Conservation (phyloP, 139 green algal species). For the Nannochloris sp. region DNA sequence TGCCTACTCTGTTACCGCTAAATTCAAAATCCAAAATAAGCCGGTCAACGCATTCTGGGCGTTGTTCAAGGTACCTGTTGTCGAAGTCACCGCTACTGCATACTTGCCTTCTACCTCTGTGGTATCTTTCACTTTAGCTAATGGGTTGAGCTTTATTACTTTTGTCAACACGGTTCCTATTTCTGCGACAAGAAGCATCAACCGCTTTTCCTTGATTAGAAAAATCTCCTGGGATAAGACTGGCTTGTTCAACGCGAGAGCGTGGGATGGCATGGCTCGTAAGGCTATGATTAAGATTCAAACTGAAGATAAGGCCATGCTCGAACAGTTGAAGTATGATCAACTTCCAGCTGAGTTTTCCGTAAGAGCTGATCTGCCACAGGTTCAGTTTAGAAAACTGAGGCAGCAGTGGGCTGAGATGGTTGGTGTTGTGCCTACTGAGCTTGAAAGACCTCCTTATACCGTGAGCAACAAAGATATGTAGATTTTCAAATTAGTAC, state of each 20-base stretch:
- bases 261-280: constrained; percentile 54
- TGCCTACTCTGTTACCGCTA: constrained; percentile 28
- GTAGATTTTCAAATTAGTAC: not conserved
- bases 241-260: constrained; percentile 32
- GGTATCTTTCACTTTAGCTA: constrained; percentile 68
- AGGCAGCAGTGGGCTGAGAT: constrained; percentile 66
- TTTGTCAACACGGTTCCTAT: constrained; percentile 79
- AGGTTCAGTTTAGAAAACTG: constrained; percentile 68
- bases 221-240: constrained; percentile 27
- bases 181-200: constrained; percentile 50
- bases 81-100: constrained; percentile 58
- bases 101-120: constrained; percentile 64
- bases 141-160: constrained; percentile 57
- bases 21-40: constrained; percentile 73
- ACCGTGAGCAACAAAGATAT: not conserved
- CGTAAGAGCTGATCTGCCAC: constrained; percentile 54
- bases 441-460: not conserved
- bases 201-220: constrained; percentile 70
- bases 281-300: constrained; percentile 76
- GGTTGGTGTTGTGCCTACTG: constrained; percentile 4
- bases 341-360: constrained; percentile 43
- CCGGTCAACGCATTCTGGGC: constrained; percentile 64
- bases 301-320: constrained; percentile 75
- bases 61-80: constrained; percentile 45
- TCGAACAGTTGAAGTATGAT: constrained; percentile 64